phyloP scores from a whole-genome alignment of 768 basidiomycete genomes.

The Rubroboletus pulcherrimus region DNA sequence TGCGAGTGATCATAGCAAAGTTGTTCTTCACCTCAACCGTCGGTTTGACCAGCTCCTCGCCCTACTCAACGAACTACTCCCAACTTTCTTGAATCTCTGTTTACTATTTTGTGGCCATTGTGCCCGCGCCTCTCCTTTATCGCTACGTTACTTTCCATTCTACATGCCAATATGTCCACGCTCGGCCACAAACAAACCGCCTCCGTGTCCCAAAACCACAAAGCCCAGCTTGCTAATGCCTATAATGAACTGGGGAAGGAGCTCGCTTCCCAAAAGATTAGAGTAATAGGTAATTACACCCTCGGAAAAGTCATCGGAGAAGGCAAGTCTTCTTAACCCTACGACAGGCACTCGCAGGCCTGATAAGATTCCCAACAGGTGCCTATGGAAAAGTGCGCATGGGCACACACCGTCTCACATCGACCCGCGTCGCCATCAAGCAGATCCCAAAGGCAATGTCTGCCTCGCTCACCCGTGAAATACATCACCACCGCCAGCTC shows the following conservation, averaged over 20 bases:
- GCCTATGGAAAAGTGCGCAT: constrained; percentile 95
- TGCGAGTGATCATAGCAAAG: constrained; percentile 6
- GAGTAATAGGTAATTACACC: constrained; percentile 93
- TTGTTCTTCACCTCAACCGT: constrained; percentile 13
- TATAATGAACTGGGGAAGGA: constrained; percentile 98
- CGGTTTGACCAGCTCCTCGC: background rate
- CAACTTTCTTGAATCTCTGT: constrained; percentile 18
- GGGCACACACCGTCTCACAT: constrained; percentile 90
- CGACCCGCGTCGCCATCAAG: constrained; percentile 92
- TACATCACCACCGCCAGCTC: constrained; percentile 95
- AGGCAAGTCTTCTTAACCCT: constrained; percentile 49
- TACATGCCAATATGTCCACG: constrained; percentile 42
- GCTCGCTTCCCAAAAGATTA: constrained; percentile 84
- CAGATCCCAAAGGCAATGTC: constrained; percentile 96
- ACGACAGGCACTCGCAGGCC: constrained; percentile 8
- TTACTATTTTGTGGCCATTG: constrained; percentile 26
- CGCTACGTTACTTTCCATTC: constrained; percentile 24
- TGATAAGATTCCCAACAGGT: constrained; percentile 47
- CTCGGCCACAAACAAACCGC: constrained; percentile 59
- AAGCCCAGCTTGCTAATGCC: constrained; percentile 87
- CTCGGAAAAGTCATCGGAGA: constrained; percentile 93
- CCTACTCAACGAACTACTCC: constrained; percentile 4
- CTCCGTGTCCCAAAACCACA: constrained; percentile 71
- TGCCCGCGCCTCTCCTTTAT: constrained; percentile 37
- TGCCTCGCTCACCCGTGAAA: constrained; percentile 89